Base-by-base conservation (phyloP, 805 yeast species). In the Kluyveromyces nonfermentans region DNA sequence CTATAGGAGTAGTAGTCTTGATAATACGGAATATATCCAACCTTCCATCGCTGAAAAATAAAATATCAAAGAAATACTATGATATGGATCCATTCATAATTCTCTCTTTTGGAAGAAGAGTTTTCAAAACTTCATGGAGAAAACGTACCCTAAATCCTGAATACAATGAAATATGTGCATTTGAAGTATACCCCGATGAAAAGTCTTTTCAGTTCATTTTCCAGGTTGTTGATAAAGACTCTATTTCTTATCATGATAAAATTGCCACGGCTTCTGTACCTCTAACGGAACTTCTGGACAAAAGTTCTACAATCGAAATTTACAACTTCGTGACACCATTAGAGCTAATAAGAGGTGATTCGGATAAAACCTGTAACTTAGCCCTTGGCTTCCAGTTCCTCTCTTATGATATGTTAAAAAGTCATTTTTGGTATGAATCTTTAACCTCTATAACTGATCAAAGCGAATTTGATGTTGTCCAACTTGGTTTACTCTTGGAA, bases 71-170 rank as follows among this genome's bases (percentile, higher is more conserved):
- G 18, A 81, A 89, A 1, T 46, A 41, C 16, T 90, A 84, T 57
- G 96, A 88, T 62, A 86, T 93, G 94, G 98, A 93, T 58, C 97
- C 97, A 2, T 93, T 90, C 65, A 90, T 90, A 2, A 87, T 90
- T 16, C 81, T 87, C 1, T 80, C 96, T 0, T 87, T 90, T 61
- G 96, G 96, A 8, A 81, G 84, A 54, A 82, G 82, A 51, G 87
- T 90, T 0, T 90, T 77, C 61, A 75, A 94, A 51, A 88, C 97
- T 0, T 80, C 88, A 9, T 82, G 88, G 80, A 74, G 80, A 51
- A 74, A 85, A 18, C 97, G 90, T 60, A 82, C 86, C 1, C 62
- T 86, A 41, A 80, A 81, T 43, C 98, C 98, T 0, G 72, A 80
- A 1, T 90, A 80, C 64, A 80, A 87, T 53, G 95, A 89, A 60